Evolutionary conservation across 2,329 filamentous ascomycete species (phyloP).

Genomic region (Cordyceps tenuipes): DNA sequence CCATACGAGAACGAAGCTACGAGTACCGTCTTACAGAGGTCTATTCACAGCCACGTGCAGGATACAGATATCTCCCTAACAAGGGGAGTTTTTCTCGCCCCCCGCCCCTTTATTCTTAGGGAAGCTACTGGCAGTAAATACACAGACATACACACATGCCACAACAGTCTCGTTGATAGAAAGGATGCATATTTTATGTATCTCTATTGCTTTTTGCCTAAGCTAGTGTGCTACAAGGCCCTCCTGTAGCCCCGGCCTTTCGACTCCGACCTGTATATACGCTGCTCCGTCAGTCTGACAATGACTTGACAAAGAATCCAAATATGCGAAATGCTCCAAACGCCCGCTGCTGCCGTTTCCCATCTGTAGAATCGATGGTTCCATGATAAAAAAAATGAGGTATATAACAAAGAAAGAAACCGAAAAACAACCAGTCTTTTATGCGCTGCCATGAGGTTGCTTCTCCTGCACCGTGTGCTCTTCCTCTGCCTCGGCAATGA

Average conservation of each 20-base stretch:
- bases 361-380: neutral
- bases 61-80: too few species aligned
- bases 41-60: too few species aligned
- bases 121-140: too few species aligned
- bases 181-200: neutral
- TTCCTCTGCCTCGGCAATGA: constrained; percentile 7
- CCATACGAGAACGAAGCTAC: too few species aligned
- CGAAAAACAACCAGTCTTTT: neutral
- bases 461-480: constrained; percentile 11
- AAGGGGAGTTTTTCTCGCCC: too few species aligned
- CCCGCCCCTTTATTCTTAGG: too few species aligned
- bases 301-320: neutral
- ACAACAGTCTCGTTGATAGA: neutral
- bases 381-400: constrained; percentile 3
- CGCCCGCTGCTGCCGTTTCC: neutral
- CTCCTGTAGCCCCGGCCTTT: neutral
- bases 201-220: neutral
- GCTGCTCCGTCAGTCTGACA: neutral
- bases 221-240: too few species aligned
- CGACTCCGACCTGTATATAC: neutral
- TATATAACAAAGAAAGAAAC: neutral
- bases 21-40: too few species aligned
- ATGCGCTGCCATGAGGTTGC: constrained; percentile 4
- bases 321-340: neutral
- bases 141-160: too few species aligned